These are phyloP conservation scores for Solanum hybrid DNA, from an alignment of 305 asterid species.

Conservation along the genomic window DNA sequence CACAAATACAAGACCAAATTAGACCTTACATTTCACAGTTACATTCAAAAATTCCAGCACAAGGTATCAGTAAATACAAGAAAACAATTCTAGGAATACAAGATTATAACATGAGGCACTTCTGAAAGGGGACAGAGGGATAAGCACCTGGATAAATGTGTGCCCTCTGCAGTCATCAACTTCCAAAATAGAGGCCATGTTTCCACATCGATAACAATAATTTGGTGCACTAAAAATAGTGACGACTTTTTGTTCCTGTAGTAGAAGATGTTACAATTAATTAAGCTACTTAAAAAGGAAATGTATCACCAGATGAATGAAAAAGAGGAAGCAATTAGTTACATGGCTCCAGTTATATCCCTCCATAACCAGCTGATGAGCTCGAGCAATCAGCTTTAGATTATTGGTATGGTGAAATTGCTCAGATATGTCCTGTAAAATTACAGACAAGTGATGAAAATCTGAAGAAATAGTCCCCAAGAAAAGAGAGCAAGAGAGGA, in stretches of 20 bases:
- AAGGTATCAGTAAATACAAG: not conserved
- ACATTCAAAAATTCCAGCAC: not conserved
- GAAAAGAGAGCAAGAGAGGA: conserved; percentile 1
- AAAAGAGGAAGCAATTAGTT: conserved; percentile 12
- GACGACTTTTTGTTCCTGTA: conserved; percentile 95
- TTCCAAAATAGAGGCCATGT: conserved; percentile 98
- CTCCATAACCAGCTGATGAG: conserved; percentile 97
- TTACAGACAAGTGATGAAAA: not conserved
- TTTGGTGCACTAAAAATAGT: conserved; percentile 94
- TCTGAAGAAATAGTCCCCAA: not conserved
- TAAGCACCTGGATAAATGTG: conserved; percentile 78
- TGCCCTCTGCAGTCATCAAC: conserved; percentile 89
- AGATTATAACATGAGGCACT: not conserved
- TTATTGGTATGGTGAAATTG: conserved; percentile 87
- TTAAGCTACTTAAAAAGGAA: conserved; percentile 6
- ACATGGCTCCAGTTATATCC: conserved; percentile 99
- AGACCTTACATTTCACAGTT: not conserved
- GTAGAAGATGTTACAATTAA: not conserved
- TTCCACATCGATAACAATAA: conserved; percentile 95
- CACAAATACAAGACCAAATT: not conserved
- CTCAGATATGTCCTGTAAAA: conserved; percentile 79
- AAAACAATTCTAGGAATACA: not conserved
- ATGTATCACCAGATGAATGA: not conserved
- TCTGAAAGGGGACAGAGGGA: conserved; percentile 7
- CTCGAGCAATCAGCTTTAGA: conserved; percentile 83